Base-by-base conservation (phyloP, 805 yeast species). In the Metschnikowia cubensis region DNA sequence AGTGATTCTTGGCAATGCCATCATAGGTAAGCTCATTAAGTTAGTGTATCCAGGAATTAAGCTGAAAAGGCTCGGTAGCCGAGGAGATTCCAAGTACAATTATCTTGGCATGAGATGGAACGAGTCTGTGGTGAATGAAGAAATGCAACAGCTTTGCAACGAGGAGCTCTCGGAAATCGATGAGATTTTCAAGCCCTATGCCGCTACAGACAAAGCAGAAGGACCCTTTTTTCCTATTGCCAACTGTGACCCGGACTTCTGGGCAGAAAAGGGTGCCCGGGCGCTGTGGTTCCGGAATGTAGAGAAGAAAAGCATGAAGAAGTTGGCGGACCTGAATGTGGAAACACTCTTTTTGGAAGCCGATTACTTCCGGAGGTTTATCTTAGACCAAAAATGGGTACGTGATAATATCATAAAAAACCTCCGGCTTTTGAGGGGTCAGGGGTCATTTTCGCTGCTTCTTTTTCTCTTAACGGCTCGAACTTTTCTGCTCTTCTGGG, bases 71-170 rank as follows among this genome's bases (percentile, higher is more conserved):
- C 61, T 73, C 41, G 77, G 77, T 3, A 61, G 68, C 47, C 54
- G 77, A 39, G 77, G 77, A n/a, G 74, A 69, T 44, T 72, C 76
- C 4, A 73, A 71, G 53, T 73, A 70, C 51, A 69, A 72, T 47
- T 72, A 72, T 51, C 59, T 71, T 42, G 76, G 76, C 1, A 70
- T 73, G 2, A 54, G 66, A 7, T 71, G 76, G 76, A 72, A 70
- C 50, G 63, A 65, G n/a, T 62, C 62, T 37, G 59, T 72, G 10
- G 63, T 71, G 13, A 55, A 57, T 39, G 63, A 60, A 3, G 73
- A 71, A 17, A 62, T 70, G 35, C 58, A 58, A 25, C 50, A 18
- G 6, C 58, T 71, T 35, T 65, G 73, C 54, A 66, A 68, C 40
- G 52, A 67, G 48, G 75, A 71, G 50, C 50, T 72, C 13, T 48